Evolutionary conservation across 441 rosid genomes (phyloP), one percentile per base, ranked within the genome.

Genomic region (Hura crepitans): DNA sequence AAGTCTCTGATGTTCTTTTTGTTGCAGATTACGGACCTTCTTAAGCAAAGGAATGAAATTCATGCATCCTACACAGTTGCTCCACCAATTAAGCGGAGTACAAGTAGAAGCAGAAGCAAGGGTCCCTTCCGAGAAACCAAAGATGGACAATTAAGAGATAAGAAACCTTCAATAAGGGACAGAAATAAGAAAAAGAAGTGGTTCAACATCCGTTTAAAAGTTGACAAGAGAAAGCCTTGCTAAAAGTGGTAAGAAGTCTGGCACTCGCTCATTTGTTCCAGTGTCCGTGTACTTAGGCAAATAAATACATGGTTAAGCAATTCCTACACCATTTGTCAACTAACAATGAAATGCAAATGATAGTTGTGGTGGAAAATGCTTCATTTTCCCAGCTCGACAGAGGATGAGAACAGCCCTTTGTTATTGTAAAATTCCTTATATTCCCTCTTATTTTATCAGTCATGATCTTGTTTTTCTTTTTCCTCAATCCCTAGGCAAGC

Each of bases 211-310:
- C 91, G 83, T 72, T 74, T 86, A 73, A 94, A 92, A 81, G 87
- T 86, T 65, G 90, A 90, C 83, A 90, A 90, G 86, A 85, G 93
- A 83, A 94, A 94, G 80, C 83, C 91, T 71, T 91, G 98, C 82
- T 91, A 80, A 81, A 28, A n/a, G 22, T 43, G 79, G 80, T 69
- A 73, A 62, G 62, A 51, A 2, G 18, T 12, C 12, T 65, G 45
- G 62, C 75, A 6, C 39, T 10, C 63, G 12, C 69, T n/a, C 57
- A 30, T 62, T 64, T 55, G 18, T 65, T 65, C 62, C 14, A n/a
- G 10, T 50, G 77, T 27, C 62, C 42, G 54, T 51, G 67, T 65
- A 35, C 31, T 55, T 15, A 42, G 50, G 70, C 53, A 22, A 51
- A 68, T 49, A 58, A 74, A 31, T 62, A 27, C 45, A 59, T 47